A percentile compares a stretch with the other conserved stretches of the same genome.
These are phyloP conservation scores for Saturnispora kantuleensis DNA, from an alignment of 805 yeast species.

Conservation along the genomic window DNA sequence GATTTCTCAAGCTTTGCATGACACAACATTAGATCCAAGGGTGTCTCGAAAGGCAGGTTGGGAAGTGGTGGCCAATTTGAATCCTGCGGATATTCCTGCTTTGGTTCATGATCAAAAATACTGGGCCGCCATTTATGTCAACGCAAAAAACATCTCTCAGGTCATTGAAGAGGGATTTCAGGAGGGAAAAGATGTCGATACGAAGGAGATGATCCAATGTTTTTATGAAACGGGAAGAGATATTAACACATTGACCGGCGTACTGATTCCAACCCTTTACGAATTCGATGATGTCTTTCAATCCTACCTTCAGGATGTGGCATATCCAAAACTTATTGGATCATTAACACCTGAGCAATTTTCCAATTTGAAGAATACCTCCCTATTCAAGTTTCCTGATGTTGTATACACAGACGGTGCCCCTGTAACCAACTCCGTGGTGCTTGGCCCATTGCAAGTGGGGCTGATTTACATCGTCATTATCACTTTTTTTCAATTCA, in stretches of 20 bases:
- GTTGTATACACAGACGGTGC: slow-evolving; percentile 11
- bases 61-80: slow-evolving; percentile 24
- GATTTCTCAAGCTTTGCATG: slow-evolving; percentile 24
- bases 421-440: slow-evolving; percentile 33
- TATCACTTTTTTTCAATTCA: slow-evolving; percentile 62
- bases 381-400: slow-evolving; percentile 17
- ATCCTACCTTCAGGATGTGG: slow-evolving; percentile 9
- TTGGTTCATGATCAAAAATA: slow-evolving; percentile 44
- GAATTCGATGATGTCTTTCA: slow-evolving; percentile 27
- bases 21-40: slow-evolving; percentile 11
- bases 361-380: slow-evolving; percentile 13
- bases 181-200: slow-evolving; percentile 23
- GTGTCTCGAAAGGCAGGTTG: slow-evolving; percentile 26
- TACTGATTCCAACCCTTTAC: slow-evolving; percentile 35
- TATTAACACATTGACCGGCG: slow-evolving; percentile 35
- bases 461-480: slow-evolving; percentile 67
- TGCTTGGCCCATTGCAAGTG: slow-evolving; percentile 60
- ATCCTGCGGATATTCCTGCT: slow-evolving; percentile 31
- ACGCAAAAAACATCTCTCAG: slow-evolving; percentile 34
- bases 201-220: slow-evolving; percentile 17
- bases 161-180: slow-evolving; percentile 31
- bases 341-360: slow-evolving; percentile 20
- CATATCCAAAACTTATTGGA: slow-evolving; percentile 23
- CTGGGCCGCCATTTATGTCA: slow-evolving; percentile 56
- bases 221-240: slow-evolving; percentile 61